phyloP scores from a whole-genome alignment of 768 basidiomycete species.

The Pulveroboletus sp. region DNA sequence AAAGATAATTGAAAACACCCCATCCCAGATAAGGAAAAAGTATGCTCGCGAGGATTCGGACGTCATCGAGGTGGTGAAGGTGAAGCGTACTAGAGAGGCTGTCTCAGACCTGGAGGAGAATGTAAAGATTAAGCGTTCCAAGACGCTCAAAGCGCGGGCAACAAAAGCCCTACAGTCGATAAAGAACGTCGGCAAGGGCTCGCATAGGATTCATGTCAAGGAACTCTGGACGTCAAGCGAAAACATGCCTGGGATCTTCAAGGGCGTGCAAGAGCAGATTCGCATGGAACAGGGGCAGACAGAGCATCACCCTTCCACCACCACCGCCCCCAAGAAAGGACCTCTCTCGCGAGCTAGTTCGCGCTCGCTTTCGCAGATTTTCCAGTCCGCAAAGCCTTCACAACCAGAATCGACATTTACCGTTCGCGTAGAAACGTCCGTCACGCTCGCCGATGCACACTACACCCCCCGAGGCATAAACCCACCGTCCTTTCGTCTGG shows the following conservation, averaged over 20 bases:
- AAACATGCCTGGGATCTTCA: constrained; percentile 25
- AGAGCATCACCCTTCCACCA: constrained; percentile 9
- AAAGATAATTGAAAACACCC: constrained; percentile 22
- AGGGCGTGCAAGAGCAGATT: constrained; percentile 25
- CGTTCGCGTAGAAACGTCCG: constrained; percentile 24
- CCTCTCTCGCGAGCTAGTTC: constrained; percentile 24
- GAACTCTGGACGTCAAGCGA: constrained; percentile 35
- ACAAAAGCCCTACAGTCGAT: constrained; percentile 46
- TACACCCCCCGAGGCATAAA: constrained; percentile 2
- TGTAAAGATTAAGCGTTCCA: constrained; percentile 31
- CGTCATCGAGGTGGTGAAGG: constrained; percentile 59
- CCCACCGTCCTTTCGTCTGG: constrained; percentile 6
- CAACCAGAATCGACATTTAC: constrained; percentile 27
- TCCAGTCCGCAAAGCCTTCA: constrained; percentile 21
- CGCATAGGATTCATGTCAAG: constrained; percentile 38
- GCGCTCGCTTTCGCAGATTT: constrained; percentile 33
- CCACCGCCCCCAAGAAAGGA: constrained; percentile 23
- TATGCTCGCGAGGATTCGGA: constrained; percentile 48
- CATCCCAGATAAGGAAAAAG: constrained; percentile 14
- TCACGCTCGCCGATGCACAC: constrained; percentile 16
- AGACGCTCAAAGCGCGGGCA: constrained; percentile 46
- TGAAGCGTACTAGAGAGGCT: constrained; percentile 38
- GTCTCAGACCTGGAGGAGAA: constrained; percentile 24
- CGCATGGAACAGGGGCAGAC: constrained; percentile 11
- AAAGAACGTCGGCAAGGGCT: constrained; percentile 39